A percentile compares a stretch with the other conserved stretches of the same genome.
These are phyloP conservation scores for Termitomyces sp. DNA, from an alignment of 1,284 basidiomycete genomes.

Conservation along the genomic window DNA sequence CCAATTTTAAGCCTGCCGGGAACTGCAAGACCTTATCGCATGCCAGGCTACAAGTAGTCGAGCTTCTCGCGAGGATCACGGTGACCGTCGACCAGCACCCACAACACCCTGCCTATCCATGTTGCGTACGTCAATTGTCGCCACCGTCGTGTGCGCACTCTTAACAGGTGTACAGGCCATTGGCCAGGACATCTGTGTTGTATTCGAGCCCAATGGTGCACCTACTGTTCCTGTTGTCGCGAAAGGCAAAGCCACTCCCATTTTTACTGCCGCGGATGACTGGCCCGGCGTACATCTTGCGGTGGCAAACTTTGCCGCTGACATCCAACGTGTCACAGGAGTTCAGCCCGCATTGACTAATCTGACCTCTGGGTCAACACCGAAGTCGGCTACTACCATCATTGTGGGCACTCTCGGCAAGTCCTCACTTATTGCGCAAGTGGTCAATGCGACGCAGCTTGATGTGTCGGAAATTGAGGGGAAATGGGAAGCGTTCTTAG, in stretches of 20 bases:
- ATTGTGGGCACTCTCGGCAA: constrained; percentile 65
- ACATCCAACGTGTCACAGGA: constrained; percentile 59
- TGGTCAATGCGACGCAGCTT: constrained; percentile 49
- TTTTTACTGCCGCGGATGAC: constrained; percentile 52
- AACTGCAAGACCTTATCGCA: neutral
- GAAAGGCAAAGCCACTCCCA: constrained; percentile 41
- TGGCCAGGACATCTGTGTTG: constrained; percentile 36
- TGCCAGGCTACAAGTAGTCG: neutral
- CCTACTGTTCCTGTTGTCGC: constrained; percentile 40
- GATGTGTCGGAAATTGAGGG: constrained; percentile 55
- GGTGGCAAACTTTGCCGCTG: constrained; percentile 53
- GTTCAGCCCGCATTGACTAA: constrained; percentile 45
- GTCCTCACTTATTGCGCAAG: constrained; percentile 50
- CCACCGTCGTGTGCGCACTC: constrained; percentile 8
- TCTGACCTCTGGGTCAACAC: constrained; percentile 28
- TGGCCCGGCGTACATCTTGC: constrained; percentile 65
- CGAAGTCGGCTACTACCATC: constrained; percentile 36
- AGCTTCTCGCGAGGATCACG: neutral
- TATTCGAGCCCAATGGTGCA: constrained; percentile 27
- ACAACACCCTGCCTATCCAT: constrained; percentile 3
- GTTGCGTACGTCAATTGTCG: constrained; percentile 12
- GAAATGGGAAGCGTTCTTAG: constrained; percentile 60
- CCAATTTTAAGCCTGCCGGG: neutral
- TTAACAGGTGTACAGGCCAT: constrained; percentile 25
- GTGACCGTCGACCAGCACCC: neutral